Percentiles rank a stretch among this genome's conserved stretches.
Evolutionary conservation across 2,329 filamentous ascomycete genomes (phyloP).

Genomic region (Celoporthe dispersa): DNA sequence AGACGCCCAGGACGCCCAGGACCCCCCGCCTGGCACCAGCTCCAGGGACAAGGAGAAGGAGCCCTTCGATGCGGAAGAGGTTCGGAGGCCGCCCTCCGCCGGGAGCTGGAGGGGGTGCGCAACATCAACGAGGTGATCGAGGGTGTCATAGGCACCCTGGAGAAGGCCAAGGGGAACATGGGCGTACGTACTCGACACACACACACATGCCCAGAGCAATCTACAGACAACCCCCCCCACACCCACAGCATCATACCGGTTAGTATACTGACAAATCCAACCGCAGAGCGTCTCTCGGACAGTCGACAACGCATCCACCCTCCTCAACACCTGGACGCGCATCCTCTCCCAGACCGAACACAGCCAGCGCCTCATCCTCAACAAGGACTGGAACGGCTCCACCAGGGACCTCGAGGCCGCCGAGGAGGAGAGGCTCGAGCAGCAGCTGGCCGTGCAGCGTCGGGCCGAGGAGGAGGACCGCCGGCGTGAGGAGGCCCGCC

Average conservation of each 20-base stretch:
- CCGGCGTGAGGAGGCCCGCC: conserved; percentile 71
- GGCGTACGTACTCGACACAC: conserved; percentile 52
- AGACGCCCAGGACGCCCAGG: conserved; percentile 46
- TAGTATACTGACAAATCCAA: background rate
- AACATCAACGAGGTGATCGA: conserved; percentile 90
- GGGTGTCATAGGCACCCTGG: conserved; percentile 71
- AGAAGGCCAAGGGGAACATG: conserved; percentile 78
- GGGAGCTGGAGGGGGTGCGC: conserved; percentile 81
- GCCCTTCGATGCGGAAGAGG: conserved; percentile 65
- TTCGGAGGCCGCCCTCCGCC: conserved; percentile 75
- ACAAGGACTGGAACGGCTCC: conserved; percentile 88
- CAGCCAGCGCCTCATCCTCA: conserved; percentile 88
- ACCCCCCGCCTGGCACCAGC: conserved; percentile 22
- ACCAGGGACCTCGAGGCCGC: conserved; percentile 84
- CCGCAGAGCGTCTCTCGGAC: conserved; percentile 73
- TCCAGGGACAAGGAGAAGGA: conserved; percentile 42
- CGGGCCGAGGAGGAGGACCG: conserved; percentile 79
- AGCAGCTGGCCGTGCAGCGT: conserved; percentile 77
- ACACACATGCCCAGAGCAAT: background rate
- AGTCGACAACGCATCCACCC: conserved; percentile 82
- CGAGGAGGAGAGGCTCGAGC: conserved; percentile 76
- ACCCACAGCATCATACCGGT: background rate
- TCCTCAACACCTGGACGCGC: conserved; percentile 93
- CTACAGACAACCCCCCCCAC: background rate
- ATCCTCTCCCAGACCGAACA: conserved; percentile 98